These are phyloP conservation scores for Pestalotiopsis sp. DNA, from an alignment of 2,329 filamentous ascomycete species.

Conservation along the genomic window DNA sequence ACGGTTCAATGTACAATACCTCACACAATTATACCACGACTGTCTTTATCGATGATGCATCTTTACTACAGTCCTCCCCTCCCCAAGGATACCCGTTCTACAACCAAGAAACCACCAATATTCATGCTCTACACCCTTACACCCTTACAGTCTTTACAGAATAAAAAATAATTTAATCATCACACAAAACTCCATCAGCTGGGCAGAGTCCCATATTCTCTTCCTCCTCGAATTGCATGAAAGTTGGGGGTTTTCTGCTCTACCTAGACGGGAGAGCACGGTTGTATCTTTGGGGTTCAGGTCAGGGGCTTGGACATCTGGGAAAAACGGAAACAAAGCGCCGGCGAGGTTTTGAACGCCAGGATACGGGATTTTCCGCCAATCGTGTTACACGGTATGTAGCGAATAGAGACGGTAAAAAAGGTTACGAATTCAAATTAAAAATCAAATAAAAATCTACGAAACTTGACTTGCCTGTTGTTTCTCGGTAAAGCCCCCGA, in stretches of 20 bases:
- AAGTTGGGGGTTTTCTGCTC: background rate
- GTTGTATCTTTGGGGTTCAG: too few species aligned
- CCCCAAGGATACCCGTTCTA: background rate
- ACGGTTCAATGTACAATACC: conserved; percentile 15
- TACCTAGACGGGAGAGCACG: too few species aligned
- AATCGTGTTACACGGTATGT: too few species aligned
- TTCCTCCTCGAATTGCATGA: background rate
- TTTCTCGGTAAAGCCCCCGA: background rate
- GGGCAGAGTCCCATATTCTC: background rate
- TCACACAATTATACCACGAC: background rate
- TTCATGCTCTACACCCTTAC: background rate
- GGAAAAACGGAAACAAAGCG: too few species aligned
- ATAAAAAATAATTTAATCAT: background rate
- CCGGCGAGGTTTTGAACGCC: too few species aligned
- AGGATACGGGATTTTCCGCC: too few species aligned
- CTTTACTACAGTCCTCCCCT: background rate
- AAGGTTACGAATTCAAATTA: background rate
- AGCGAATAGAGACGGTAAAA: background rate
- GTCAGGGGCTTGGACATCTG: too few species aligned
- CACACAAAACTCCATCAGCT: background rate
- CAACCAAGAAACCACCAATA: background rate
- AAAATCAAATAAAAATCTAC: background rate
- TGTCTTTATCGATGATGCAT: background rate
- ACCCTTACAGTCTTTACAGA: conserved; percentile 4
- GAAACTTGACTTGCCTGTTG: background rate